Evolutionary conservation across 2,329 filamentous ascomycete genomes (phyloP).

Genomic region (Magnaporthiopsis incrustans): DNA sequence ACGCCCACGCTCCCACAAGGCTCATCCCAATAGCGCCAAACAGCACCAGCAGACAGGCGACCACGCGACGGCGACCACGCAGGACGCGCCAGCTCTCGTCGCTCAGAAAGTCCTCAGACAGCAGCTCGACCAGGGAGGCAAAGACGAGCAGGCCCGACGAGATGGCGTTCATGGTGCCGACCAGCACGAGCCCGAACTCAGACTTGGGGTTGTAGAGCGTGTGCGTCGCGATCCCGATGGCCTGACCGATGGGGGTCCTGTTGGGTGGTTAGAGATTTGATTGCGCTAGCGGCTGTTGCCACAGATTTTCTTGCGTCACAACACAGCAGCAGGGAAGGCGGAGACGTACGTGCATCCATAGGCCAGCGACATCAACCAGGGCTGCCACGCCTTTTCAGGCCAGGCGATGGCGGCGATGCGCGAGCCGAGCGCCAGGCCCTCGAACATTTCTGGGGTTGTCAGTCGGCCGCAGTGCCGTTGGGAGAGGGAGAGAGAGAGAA

Average conservation of each 20-base stretch:
- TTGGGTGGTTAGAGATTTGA: slow-evolving; percentile 10
- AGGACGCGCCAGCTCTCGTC: slow-evolving; percentile 54
- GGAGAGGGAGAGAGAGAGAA: too few relatives aligned
- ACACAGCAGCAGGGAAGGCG: background rate
- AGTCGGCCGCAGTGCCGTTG: background rate
- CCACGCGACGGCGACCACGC: slow-evolving; percentile 42
- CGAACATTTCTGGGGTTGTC: slow-evolving; percentile 31
- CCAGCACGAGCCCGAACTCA: slow-evolving; percentile 58
- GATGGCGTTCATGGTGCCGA: slow-evolving; percentile 68
- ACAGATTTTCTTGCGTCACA: background rate
- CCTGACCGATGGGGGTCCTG: slow-evolving; percentile 65
- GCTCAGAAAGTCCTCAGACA: slow-evolving; percentile 63
- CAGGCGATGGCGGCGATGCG: slow-evolving; percentile 51
- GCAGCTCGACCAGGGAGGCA: slow-evolving; percentile 62
- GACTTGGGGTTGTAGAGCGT: slow-evolving; percentile 61
- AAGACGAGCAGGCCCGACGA: slow-evolving; percentile 65
- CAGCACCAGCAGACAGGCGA: slow-evolving; percentile 50
- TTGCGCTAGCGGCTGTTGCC: background rate
- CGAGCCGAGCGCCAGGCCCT: slow-evolving; percentile 55
- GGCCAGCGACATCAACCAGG: slow-evolving; percentile 49
- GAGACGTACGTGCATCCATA: slow-evolving; percentile 44
- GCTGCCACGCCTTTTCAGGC: slow-evolving; percentile 33
- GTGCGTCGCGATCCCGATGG: slow-evolving; percentile 62
- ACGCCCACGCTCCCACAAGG: slow-evolving; percentile 54
- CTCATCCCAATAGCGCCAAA: slow-evolving; percentile 55